Conservation (phyloP, 768 basidiomycete species). For the Tulasnella sp. region DNA sequence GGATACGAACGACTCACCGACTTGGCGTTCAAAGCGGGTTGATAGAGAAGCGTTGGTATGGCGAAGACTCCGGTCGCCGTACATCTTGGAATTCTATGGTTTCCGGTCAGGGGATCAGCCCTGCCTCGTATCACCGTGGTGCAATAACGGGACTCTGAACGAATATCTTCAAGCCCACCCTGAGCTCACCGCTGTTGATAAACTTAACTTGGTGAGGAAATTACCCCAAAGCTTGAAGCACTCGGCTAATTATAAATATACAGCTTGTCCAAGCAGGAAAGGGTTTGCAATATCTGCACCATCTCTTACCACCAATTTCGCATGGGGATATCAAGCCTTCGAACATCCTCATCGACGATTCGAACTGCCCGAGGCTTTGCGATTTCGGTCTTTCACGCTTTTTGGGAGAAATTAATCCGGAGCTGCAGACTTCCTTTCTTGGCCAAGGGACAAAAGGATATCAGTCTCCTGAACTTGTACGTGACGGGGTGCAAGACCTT, state of each 20-base stretch:
- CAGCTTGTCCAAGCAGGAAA: neutral
- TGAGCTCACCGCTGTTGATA: neutral
- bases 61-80: neutral
- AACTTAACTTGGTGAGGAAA: neutral
- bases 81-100: neutral
- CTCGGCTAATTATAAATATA: no score
- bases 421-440: neutral
- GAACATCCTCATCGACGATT: neutral
- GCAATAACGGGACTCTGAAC: neutral
- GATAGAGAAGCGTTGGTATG: neutral
- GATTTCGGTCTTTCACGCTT: neutral
- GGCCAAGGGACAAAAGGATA: neutral
- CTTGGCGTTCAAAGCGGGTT: neutral
- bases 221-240: neutral
- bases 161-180: neutral
- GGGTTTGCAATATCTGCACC: neutral
- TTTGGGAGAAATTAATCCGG: neutral
- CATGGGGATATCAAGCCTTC: neutral
- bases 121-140: neutral
- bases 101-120: neutral
- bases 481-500: neutral
- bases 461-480: neutral
- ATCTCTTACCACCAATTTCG: neutral
- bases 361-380: neutral
- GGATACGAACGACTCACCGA: no score